Base-by-base conservation (phyloP, 164 flowering plant species). In the Akebia trifoliata region DNA sequence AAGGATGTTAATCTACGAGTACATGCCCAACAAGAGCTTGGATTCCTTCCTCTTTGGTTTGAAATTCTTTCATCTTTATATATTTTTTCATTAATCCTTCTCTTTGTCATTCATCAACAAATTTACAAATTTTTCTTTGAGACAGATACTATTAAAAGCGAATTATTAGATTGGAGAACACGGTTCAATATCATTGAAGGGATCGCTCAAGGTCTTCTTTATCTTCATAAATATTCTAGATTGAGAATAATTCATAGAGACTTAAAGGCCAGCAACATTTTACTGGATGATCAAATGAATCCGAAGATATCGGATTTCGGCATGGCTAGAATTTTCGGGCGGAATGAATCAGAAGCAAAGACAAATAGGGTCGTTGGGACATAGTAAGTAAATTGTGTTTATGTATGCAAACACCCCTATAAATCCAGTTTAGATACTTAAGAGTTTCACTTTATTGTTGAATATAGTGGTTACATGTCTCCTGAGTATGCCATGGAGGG, bases 241-340 rank as follows among this genome's bases (percentile, higher is more conserved):
- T 74, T 77, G 12, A 76, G 89, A 62, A 78, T 85, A 18, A 81
- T 85, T 37, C 93, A 85, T 47, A 71, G 92, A 31, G 92, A 85
- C 64, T 65, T 85, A 25, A 85, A 85, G 59, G 83, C 85, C 6
- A 84, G 90, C 74, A 84, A 84, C 52, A 61, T 84, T 59, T 59
- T 84, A 10, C 77, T 84, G 0, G 93, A 85, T 56, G 70, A 64
- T 7, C 74, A 86, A 0, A 60, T 78, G 82, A 74, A 67, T 46
- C 89, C 93, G 0, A 86, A 83, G 62, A 83, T 86, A 31, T 81
- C 93, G 17, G 93, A 86, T 56, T 86, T 85, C 64, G 91, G 91
- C 36, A 74, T 80, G 82, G 87, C 91, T 2, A 73, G 86, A 60
- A 77, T 78, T 15, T 83, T 85, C 48, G 83, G 78, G 22, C 53